phyloP scores from a whole-genome alignment of 2,329 filamentous ascomycete genomes.

The Aureobasidium sp. region DNA sequence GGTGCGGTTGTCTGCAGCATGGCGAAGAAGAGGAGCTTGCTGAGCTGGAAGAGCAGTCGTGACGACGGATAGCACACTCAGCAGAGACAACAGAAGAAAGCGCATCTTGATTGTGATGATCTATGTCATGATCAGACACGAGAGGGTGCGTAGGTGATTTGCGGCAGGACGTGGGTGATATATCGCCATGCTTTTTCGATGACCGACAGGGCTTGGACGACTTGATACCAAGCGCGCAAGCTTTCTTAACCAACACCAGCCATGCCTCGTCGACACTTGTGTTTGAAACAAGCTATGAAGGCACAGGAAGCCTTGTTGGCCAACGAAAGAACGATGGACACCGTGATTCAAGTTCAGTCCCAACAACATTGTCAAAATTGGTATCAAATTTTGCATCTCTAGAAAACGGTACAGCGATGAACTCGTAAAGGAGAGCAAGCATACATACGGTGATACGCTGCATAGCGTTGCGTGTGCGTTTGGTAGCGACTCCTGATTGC shows the following conservation, averaged over 20 bases:
- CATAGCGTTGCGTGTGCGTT: not conserved
- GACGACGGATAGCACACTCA: conserved; percentile 15
- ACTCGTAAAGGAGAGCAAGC: not conserved
- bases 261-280: not conserved
- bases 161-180: conserved; percentile 3
- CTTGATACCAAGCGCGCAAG: not conserved
- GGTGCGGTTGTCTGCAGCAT: conserved; percentile 25
- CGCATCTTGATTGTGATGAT: conserved; percentile 9
- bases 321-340: too few relatives aligned
- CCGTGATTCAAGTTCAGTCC: not conserved
- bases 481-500: not conserved
- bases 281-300: not conserved
- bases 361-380: not conserved
- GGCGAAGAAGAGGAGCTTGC: conserved; percentile 26
- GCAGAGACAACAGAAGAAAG: conserved; percentile 2
- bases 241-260: not conserved
- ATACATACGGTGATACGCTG: too few relatives aligned
- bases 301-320: not conserved
- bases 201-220: not conserved
- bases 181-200: conserved; percentile 2
- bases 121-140: conserved; percentile 14
- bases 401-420: not conserved
- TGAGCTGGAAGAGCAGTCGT: conserved; percentile 15
- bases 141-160: conserved; percentile 18
- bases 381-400: not conserved